A percentile compares a stretch with the other conserved stretches of the same genome.
phyloP scores from a whole-genome alignment of 352 stramenopile genomes.

The Phytopythium sindhum region DNA sequence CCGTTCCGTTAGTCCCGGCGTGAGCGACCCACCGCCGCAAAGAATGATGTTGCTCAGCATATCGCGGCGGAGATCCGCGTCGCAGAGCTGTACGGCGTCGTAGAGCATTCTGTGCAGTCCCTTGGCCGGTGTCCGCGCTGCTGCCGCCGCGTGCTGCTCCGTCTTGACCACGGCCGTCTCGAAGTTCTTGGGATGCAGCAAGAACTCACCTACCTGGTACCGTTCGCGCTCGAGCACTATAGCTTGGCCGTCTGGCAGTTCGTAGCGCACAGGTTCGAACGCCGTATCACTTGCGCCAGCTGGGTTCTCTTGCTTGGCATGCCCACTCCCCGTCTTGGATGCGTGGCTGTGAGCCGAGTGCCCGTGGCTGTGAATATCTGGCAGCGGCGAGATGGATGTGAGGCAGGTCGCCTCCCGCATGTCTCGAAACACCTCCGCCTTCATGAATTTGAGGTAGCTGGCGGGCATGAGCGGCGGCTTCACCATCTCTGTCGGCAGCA shows the following conservation, averaged over 20 bases:
- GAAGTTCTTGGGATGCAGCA: conserved; percentile 68
- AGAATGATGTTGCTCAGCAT: conserved; percentile 88
- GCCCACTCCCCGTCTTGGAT: conserved; percentile 17
- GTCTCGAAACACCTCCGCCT: conserved; percentile 62
- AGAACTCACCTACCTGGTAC: conserved; percentile 68
- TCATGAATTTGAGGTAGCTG: conserved; percentile 77
- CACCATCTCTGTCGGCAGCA: conserved; percentile 33
- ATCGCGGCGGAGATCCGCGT: conserved; percentile 79
- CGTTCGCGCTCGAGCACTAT: conserved; percentile 66
- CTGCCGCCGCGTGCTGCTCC: conserved; percentile 40
- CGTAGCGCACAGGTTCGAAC: conserved; percentile 48
- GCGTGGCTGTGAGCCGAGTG: conserved; percentile 12
- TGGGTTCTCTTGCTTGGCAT: background rate
- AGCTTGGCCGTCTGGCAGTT: conserved; percentile 75
- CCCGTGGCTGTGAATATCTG: conserved; percentile 16
- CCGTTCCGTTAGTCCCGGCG: conserved; percentile 71
- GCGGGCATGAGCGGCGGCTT: conserved; percentile 47
- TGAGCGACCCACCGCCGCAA: conserved; percentile 76
- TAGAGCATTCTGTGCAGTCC: conserved; percentile 79
- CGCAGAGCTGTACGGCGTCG: conserved; percentile 77
- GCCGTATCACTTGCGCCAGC: conserved; percentile 11
- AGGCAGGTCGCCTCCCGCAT: conserved; percentile 68
- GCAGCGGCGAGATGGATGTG: conserved; percentile 42
- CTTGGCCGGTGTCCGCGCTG: conserved; percentile 50
- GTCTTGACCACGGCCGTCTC: conserved; percentile 40